Evolutionary conservation across 345 rosid species (phyloP), one percentile per base, ranked within the genome.

Genomic region (Clausena lansium): DNA sequence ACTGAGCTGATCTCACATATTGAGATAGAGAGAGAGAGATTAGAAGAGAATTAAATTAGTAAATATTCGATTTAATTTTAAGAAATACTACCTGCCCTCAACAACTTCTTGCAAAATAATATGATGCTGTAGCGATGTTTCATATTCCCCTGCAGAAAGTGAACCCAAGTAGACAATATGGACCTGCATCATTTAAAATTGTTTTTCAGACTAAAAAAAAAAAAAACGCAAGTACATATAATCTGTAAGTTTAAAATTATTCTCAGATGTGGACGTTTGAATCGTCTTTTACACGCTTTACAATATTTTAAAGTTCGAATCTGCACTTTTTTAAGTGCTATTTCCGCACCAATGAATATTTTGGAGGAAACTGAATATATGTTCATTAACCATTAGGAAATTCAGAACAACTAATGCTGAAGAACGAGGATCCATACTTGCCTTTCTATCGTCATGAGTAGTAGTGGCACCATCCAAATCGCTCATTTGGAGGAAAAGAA

Each of bases 161-260:
- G 88, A 72, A 13, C 87, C 91, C 85, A 86, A 54, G 79, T 88
- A 88, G 30, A 81, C 89, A 55, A 88, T 82, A 28, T 82, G 65
- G 4, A 71, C 66, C 85, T 84, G 74, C 74, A 38, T 6, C 8
- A 47, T 20, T 8, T 20, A 15, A 8, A 47, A 47, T 13, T 47
- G 54, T 47, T 15, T 47, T 47, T 3, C 4, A 47, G 17, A 39
- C 47, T 13, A 39, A 39, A 39, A 39, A 9, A 13, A 39, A 39
- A 39, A 39, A 9, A 13, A n/a, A n/a, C n/a, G 47, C 13, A 39
- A 2, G 0, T 9, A 9, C 2, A 9, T 9, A 39, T 39, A 9
- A 4, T 39, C 9, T 0, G 0, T 9, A 2, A 13, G 9, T 39
- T 39, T 39, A 9, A 39, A 39, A 39, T 39, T 39, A 39, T 39